Percentiles rank a stretch among this genome's conserved stretches.
These are phyloP conservation scores for Crithidia thermophila DNA, from an alignment of 208 protist species.

Conservation along the genomic window DNA sequence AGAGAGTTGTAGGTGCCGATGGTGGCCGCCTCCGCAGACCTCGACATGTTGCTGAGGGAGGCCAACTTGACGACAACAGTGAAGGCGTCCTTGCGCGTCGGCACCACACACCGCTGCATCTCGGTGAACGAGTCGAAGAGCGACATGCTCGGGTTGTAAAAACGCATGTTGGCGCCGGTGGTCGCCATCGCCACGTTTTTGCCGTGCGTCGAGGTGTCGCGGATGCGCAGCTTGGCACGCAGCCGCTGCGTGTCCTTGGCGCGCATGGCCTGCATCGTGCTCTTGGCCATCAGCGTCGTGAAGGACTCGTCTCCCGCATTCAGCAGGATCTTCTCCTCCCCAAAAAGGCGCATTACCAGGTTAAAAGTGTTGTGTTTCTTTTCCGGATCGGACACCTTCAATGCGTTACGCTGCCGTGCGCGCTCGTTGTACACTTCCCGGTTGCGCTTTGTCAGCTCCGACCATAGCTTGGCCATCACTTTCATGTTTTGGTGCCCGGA, in stretches of 20 bases:
- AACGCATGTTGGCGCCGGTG: conserved; percentile 6
- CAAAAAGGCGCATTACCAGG: conserved; percentile 64
- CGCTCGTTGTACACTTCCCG: conserved; percentile 48
- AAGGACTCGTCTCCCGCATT: conserved; percentile 52
- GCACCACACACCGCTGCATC: conserved; percentile 74
- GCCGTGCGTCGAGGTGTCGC: background rate
- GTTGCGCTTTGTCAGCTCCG: conserved; percentile 20
- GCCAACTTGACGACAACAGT: conserved; percentile 37
- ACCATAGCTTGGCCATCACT: conserved; percentile 51
- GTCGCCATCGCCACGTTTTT: background rate
- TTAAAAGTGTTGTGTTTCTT: conserved; percentile 74
- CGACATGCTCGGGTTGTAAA: conserved; percentile 55
- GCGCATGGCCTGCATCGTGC: conserved; percentile 54
- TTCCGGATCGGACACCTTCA: conserved; percentile 28
- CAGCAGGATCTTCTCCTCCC: conserved; percentile 35
- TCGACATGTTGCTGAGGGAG: conserved; percentile 24
- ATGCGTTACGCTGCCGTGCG: conserved; percentile 33
- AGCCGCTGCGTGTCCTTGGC: conserved; percentile 31
- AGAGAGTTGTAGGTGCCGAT: conserved; percentile 44
- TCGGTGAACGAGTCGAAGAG: conserved; percentile 82
- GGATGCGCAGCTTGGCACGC: conserved; percentile 29
- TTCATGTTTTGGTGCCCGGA: conserved; percentile 45
- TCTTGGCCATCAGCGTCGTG: conserved; percentile 46
- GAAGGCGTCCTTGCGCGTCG: conserved; percentile 61
- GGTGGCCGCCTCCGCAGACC: conserved; percentile 25